Conservation (phyloP, 2,329 filamentous ascomycete species). For the Aspergillus aculeatinus region DNA sequence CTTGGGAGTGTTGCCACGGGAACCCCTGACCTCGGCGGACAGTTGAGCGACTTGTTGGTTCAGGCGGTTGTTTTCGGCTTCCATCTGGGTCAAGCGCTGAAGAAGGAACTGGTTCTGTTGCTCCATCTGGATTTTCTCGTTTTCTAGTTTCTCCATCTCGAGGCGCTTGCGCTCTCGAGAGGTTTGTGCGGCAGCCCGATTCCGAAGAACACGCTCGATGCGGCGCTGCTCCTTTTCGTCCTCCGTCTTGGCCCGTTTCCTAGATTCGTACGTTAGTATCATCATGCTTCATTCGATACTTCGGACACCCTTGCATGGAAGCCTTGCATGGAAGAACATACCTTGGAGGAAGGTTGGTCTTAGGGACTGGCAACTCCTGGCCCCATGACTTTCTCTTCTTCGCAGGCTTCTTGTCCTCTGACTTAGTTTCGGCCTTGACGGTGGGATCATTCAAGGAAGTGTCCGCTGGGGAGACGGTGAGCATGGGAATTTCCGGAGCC, state of each 20-base stretch:
- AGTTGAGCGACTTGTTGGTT: slow-evolving; percentile 53
- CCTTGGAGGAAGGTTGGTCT: slow-evolving; percentile 92
- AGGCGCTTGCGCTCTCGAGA: slow-evolving; percentile 89
- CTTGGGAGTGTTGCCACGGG: slow-evolving; percentile 40
- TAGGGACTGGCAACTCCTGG: slow-evolving; percentile 91
- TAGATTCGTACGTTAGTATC: slow-evolving; percentile 34
- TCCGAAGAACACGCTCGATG: slow-evolving; percentile 94
- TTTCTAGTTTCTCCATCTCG: slow-evolving; percentile 80
- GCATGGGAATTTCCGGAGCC: slow-evolving; percentile 33
- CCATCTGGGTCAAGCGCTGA: slow-evolving; percentile 59
- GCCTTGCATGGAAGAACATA: slow-evolving; percentile 42
- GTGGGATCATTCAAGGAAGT: slow-evolving; percentile 37
- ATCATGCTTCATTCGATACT: not conserved
- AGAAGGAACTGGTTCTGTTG: slow-evolving; percentile 70
- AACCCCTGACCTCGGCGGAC: slow-evolving; percentile 45
- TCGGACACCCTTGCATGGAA: not conserved
- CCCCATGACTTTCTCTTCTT: slow-evolving; percentile 99
- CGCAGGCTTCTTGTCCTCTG: slow-evolving; percentile 66
- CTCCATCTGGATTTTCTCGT: slow-evolving; percentile 64
- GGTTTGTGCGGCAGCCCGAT: slow-evolving; percentile 92
- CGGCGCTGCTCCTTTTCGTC: slow-evolving; percentile 98
- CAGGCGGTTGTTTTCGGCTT: slow-evolving; percentile 54
- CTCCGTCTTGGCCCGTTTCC: slow-evolving; percentile 97
- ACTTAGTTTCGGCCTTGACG: slow-evolving; percentile 23
- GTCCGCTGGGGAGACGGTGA: slow-evolving; percentile 44